phyloP scores from a whole-genome alignment of 2,329 filamentous ascomycete genomes.

The Ceratocystis huliohia region DNA sequence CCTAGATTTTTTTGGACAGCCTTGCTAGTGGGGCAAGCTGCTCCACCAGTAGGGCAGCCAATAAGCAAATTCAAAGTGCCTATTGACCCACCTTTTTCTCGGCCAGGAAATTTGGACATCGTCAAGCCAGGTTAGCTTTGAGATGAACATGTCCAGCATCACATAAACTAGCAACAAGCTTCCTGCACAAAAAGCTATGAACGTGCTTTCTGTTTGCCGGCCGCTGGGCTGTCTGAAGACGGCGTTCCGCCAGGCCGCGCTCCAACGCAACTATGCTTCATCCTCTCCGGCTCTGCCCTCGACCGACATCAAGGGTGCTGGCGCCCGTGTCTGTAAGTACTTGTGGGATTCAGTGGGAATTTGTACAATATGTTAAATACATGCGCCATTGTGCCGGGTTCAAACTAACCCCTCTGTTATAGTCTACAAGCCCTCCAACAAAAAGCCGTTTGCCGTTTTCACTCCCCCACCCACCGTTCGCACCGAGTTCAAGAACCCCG shows the following conservation, averaged over 20 bases:
- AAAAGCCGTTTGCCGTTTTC: conserved; percentile 24
- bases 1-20: background rate
- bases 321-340: conserved; percentile 26
- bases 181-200: conserved; percentile 34
- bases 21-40: background rate
- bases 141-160: background rate
- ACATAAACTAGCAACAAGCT: background rate
- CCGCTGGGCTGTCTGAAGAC: conserved; percentile 60
- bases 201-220: conserved; percentile 50
- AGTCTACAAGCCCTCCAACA: conserved; percentile 21
- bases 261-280: conserved; percentile 20
- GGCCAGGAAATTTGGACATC: conserved; percentile 8
- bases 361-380: background rate
- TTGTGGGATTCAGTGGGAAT: background rate
- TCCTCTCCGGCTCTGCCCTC: conserved; percentile 26
- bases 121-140: background rate
- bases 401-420: conserved; percentile 7
- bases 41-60: conserved; percentile 15
- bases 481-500: conserved; percentile 39
- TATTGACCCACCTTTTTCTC: background rate
- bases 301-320: conserved; percentile 26
- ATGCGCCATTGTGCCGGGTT: background rate
- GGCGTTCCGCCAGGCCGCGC: conserved; percentile 41
- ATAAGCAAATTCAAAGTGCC: background rate
- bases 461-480: conserved; percentile 27